Conservation (phyloP, 768 basidiomycete genomes). For the Suillus luteus region DNA sequence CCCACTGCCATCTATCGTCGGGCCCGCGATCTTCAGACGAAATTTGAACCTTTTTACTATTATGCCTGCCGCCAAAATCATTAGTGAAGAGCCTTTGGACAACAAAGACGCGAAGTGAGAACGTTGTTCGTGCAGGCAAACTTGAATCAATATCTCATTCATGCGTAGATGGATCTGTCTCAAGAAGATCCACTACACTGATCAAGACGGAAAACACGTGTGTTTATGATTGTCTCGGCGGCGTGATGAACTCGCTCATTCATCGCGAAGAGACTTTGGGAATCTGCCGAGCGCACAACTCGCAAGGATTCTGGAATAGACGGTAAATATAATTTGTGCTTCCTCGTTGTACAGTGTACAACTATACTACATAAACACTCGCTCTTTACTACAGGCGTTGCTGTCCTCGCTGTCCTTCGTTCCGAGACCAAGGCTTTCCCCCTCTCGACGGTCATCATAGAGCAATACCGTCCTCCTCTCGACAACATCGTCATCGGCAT, state of each 20-base stretch:
- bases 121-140: constrained; percentile 2
- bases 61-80: constrained; percentile 50
- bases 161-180: constrained; percentile 76
- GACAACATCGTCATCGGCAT: constrained; percentile 74
- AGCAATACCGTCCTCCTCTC: constrained; percentile 91
- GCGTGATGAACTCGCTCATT: constrained; percentile 3
- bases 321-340: constrained; percentile 45
- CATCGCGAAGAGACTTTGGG: constrained; percentile 73
- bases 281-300: constrained; percentile 83
- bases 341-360: background rate
- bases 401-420: constrained; percentile 77
- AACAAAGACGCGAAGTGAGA: constrained; percentile 60
- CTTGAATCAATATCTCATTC: background rate
- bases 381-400: constrained; percentile 59
- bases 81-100: constrained; percentile 53
- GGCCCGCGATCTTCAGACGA: background rate
- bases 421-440: constrained; percentile 75
- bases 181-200: constrained; percentile 78
- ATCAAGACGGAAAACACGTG: constrained; percentile 77
- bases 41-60: constrained; percentile 8
- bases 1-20: background rate
- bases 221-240: constrained; percentile 16
- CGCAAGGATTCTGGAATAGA: constrained; percentile 78
- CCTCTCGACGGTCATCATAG: constrained; percentile 79
- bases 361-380: background rate